Evolutionary conservation across 257 asterid species (phyloP), one percentile per base, ranked within the genome.

Genomic region (Nemophila menziesii): DNA sequence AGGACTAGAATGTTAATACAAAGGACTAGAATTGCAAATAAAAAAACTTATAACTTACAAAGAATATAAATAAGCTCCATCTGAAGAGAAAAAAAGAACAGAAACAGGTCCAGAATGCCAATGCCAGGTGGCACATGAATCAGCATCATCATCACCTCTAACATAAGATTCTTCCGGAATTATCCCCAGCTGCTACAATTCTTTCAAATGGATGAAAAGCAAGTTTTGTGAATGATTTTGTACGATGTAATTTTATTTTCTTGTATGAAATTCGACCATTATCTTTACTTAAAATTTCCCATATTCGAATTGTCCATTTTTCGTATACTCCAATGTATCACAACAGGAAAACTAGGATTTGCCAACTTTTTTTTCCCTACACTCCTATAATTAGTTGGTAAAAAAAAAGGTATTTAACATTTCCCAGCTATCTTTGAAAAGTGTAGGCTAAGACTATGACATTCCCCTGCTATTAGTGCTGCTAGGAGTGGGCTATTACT

Each of bases 31-130:
- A 21, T 23, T 55, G 14, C 33, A 51, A 33, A 29, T 36, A 43
- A 47, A 33, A 26, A 26, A 26, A 16, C 20, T 38, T 44, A 8
- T 5, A 17, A 43, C 39, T 16, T 76, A 90, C 98, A 95, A 72
- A 73, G 98, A 90, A 62, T 74, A 90, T 54, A 90, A 64, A 71
- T 90, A 76, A 39, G 93, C 92, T 57, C 96, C 98, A 55, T 90
- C 96, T 4, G 92, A 61, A 51, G 98, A 90, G 65, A 90, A 90
- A 81, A 81, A 79, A 26, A 90, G 79, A 34, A 72, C 61, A 61
- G 74, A 74, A 54, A 90, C 92, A 76, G 61, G 76, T 46, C 92
- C 57, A 66, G 98, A 77, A 68, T 90, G 98, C 96, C 98, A 90
- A 62, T 90, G 98, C 87, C 93, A 79, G 39, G 93, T 81, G 57